phyloP scores from a whole-genome alignment of 1,139 yeast genomes.

The Spencermartinsiella ligniputridi region DNA sequence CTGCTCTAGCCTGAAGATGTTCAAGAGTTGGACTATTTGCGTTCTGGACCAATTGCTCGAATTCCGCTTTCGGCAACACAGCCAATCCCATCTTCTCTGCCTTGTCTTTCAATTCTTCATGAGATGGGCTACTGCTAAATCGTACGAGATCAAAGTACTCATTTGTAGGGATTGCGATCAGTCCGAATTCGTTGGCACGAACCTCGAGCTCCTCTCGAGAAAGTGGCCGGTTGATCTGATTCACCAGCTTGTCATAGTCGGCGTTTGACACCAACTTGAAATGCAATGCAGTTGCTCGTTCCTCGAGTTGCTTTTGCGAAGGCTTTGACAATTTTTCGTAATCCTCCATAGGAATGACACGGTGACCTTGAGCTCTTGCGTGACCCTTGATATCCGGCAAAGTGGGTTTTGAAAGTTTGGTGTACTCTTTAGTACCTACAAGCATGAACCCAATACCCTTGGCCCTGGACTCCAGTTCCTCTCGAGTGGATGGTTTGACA shows the following conservation, averaged over 20 bases:
- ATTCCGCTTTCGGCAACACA: slow-evolving; percentile 26
- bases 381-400: neutral
- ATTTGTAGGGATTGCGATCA: slow-evolving; percentile 19
- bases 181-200: slow-evolving; percentile 20
- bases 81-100: slow-evolving; percentile 24
- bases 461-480: slow-evolving; percentile 17
- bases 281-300: neutral
- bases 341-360: slow-evolving; percentile 22
- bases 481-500: slow-evolving; percentile 8
- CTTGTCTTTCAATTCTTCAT: slow-evolving; percentile 22
- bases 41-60: slow-evolving; percentile 17
- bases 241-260: slow-evolving; percentile 21
- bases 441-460: slow-evolving; percentile 29
- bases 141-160: slow-evolving; percentile 25
- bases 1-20: slow-evolving; percentile 17
- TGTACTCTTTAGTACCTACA: slow-evolving; percentile 23
- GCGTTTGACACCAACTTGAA: slow-evolving; percentile 19
- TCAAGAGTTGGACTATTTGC: slow-evolving; percentile 23
- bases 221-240: slow-evolving; percentile 10
- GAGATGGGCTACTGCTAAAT: slow-evolving; percentile 28
- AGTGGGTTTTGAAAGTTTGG: slow-evolving; percentile 15
- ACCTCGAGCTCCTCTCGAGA: slow-evolving; percentile 17
- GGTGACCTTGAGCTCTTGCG: slow-evolving; percentile 12
- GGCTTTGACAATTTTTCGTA: slow-evolving; percentile 29
- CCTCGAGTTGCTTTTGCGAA: neutral